phyloP scores from a whole-genome alignment of 352 stramenopile species.

The Phytophthora gonapodyides region DNA sequence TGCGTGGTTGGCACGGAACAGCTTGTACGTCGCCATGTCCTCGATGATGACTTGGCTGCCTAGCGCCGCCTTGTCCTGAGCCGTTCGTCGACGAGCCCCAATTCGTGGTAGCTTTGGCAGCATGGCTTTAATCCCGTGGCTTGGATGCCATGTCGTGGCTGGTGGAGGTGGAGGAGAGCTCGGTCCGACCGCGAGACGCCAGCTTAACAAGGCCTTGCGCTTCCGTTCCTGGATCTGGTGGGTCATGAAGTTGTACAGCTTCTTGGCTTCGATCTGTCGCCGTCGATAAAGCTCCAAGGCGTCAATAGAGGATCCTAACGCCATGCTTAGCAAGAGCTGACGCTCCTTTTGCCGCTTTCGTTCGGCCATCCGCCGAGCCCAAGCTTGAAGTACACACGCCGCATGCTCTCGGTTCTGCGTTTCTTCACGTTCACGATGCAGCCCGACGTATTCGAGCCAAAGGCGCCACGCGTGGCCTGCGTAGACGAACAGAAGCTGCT shows the following conservation, averaged over 20 bases:
- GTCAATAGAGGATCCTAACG: constrained; percentile 37
- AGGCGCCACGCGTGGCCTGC: constrained; percentile 62
- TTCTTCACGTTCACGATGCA: constrained; percentile 43
- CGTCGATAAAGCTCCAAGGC: constrained; percentile 50
- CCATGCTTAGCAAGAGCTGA: constrained; percentile 13
- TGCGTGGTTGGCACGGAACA: constrained; percentile 68
- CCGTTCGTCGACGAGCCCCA: constrained; percentile 26
- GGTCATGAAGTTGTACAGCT: constrained; percentile 50
- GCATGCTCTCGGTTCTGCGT: constrained; percentile 25
- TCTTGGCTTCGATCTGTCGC: constrained; percentile 46
- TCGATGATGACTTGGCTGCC: constrained; percentile 59
- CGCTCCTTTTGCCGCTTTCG: constrained; percentile 19
- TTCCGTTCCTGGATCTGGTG: constrained; percentile 39
- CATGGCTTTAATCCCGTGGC: constrained; percentile 52
- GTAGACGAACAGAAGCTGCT: constrained; percentile 69
- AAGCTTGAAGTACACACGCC: constrained; percentile 46
- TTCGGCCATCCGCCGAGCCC: constrained; percentile 39
- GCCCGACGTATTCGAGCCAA: constrained; percentile 51
- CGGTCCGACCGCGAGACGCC: constrained; percentile 32
- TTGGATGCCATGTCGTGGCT: constrained; percentile 63
- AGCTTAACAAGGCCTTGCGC: constrained; percentile 33
- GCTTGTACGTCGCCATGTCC: constrained; percentile 58
- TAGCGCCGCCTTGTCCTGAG: constrained; percentile 24
- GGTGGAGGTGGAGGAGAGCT: constrained; percentile 23
- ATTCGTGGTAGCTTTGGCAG: constrained; percentile 58